These are phyloP conservation scores for Mucor velutinosus DNA, from an alignment of 371 early-diverging fungal genomes.

Conservation along the genomic window DNA sequence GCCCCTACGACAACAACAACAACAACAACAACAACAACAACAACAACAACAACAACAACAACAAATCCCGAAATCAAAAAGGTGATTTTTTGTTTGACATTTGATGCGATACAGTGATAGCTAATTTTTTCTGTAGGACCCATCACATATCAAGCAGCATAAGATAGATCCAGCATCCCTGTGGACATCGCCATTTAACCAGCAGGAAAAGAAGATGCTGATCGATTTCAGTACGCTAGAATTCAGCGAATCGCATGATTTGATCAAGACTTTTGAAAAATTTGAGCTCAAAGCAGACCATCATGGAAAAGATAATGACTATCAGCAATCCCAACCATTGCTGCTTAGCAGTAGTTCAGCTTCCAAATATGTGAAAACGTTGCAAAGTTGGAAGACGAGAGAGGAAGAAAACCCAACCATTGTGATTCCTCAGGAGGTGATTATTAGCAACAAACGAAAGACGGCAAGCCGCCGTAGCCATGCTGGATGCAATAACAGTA, in stretches of 20 bases:
- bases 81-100: neutral
- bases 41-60: neutral
- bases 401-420: slow-evolving; percentile 14
- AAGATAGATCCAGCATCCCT: neutral
- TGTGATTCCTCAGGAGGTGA: slow-evolving; percentile 11
- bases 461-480: neutral
- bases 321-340: neutral
- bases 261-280: slow-evolving; percentile 9
- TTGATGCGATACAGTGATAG: neutral
- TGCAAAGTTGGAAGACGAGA: slow-evolving; percentile 14
- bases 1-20: neutral
- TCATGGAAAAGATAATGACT: neutral
- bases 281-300: slow-evolving; percentile 7
- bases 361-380: slow-evolving; percentile 10
- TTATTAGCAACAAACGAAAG: neutral
- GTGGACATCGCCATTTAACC: neutral
- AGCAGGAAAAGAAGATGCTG: slow-evolving; percentile 9
- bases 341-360: neutral
- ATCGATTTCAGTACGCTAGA: slow-evolving; percentile 8
- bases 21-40: neutral
- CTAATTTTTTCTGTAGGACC: neutral
- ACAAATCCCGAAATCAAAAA: neutral
- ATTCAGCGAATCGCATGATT: slow-evolving; percentile 14
- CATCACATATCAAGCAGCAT: neutral
- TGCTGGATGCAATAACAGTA: neutral